Conservation (phyloP, 495 filamentous ascomycete species). For the Pyrenula aspistea region DNA sequence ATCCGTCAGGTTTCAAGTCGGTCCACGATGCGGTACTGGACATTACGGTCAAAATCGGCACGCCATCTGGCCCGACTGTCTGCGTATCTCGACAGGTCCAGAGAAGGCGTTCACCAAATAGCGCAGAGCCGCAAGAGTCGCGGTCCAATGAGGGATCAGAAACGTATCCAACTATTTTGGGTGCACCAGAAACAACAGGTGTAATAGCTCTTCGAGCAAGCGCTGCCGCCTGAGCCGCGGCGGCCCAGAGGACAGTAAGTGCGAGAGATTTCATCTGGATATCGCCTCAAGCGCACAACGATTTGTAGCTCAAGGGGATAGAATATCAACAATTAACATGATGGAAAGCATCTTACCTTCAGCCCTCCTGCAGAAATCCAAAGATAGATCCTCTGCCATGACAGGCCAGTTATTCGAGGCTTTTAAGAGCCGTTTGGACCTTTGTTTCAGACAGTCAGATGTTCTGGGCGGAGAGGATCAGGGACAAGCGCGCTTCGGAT, state of each 20-base stretch:
- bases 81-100: constrained; percentile 20
- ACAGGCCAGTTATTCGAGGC: not conserved
- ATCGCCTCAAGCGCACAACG: not conserved
- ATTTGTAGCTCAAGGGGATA: not conserved
- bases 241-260: not conserved
- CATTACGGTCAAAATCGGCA: constrained; percentile 8
- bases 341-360: not conserved
- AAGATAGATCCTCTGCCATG: not conserved
- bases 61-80: constrained; percentile 7
- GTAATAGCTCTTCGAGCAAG: not conserved
- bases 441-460: too few relatives aligned
- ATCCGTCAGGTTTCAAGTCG: constrained; percentile 8
- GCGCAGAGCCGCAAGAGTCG: constrained; percentile 17
- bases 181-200: constrained; percentile 4
- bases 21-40: constrained; percentile 18
- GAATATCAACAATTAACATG: not conserved
- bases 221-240: not conserved
- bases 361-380: not conserved
- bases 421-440: too few relatives aligned
- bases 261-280: not conserved
- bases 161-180: constrained; percentile 14
- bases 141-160: constrained; percentile 16
- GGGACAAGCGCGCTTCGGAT: too few relatives aligned
- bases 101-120: constrained; percentile 12
- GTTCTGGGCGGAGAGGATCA: too few relatives aligned